These are phyloP conservation scores for Zygosaccharomyces sapae DNA, from an alignment of 1,139 yeast genomes.

Conservation along the genomic window DNA sequence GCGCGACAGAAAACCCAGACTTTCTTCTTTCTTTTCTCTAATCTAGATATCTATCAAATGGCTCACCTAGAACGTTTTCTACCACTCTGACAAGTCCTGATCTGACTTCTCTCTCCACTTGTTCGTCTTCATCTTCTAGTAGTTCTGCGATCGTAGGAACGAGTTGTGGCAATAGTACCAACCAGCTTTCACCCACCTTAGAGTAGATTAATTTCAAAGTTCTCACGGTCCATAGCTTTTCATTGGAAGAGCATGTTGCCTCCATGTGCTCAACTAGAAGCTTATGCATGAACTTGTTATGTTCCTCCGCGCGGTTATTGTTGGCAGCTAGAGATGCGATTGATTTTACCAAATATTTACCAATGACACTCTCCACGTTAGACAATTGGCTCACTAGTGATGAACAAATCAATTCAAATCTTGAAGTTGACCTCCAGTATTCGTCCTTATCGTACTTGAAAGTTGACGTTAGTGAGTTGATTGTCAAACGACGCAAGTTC, in stretches of 20 bases:
- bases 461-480: slow-evolving; percentile 69
- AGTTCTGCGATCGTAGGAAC: slow-evolving; percentile 95
- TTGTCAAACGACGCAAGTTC: slow-evolving; percentile 64
- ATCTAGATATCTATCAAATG: slow-evolving; percentile 81
- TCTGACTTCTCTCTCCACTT: slow-evolving; percentile 87
- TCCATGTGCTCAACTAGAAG: slow-evolving; percentile 54
- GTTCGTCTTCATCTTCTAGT: slow-evolving; percentile 91
- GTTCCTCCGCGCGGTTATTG: slow-evolving; percentile 76
- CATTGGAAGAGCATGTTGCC: slow-evolving; percentile 46
- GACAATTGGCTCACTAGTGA: slow-evolving; percentile 63
- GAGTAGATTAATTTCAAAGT: slow-evolving; percentile 77
- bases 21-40: slow-evolving; percentile 35
- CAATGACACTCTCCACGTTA: slow-evolving; percentile 63
- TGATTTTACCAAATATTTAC: slow-evolving; percentile 75
- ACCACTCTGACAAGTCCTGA: slow-evolving; percentile 87
- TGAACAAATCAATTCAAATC: slow-evolving; percentile 67
- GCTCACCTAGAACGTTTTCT: slow-evolving; percentile 91
- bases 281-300: slow-evolving; percentile 61
- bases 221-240: slow-evolving; percentile 81
- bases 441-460: slow-evolving; percentile 89
- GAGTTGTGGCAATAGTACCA: slow-evolving; percentile 81
- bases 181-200: slow-evolving; percentile 94
- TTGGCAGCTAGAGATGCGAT: slow-evolving; percentile 67
- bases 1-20: too few relatives aligned
- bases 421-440: slow-evolving; percentile 84